A percentile compares a stretch with the other conserved stretches of the same genome.
Conservation (phyloP, 345 rosid species). For the Garcia nutans region DNA sequence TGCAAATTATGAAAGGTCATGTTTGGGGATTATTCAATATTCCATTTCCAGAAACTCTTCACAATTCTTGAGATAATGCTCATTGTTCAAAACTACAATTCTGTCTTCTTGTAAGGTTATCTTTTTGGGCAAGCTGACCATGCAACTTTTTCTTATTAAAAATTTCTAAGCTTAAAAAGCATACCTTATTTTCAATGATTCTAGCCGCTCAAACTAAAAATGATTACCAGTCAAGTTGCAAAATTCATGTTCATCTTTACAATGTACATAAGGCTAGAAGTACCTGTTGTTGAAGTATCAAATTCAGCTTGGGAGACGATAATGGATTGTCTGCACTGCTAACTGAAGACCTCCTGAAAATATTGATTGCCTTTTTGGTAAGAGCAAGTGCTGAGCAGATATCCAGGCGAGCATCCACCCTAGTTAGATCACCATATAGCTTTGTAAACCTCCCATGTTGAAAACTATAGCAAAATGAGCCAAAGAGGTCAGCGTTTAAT, state of each 20-base stretch:
- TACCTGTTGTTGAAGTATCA: constrained; percentile 90
- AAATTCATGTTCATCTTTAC: not conserved
- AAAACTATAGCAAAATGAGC: constrained; percentile 68
- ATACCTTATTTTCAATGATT: not conserved
- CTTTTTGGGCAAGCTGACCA: not conserved
- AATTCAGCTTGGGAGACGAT: constrained; percentile 64
- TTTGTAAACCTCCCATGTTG: constrained; percentile 72
- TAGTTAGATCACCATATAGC: constrained; percentile 62
- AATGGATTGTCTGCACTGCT: constrained; percentile 34
- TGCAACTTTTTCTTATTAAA: not conserved
- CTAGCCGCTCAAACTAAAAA: not conserved
- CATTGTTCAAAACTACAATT: not conserved
- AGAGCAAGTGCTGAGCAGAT: constrained; percentile 61
- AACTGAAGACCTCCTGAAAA: constrained; percentile 39
- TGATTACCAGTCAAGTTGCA: not conserved
- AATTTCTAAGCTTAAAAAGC: not conserved
- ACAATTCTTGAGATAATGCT: not conserved
- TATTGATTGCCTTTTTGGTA: constrained; percentile 43
- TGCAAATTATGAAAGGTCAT: constrained; percentile 23
- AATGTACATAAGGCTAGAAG: not conserved
- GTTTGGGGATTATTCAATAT: not conserved
- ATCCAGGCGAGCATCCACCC: constrained; percentile 78
- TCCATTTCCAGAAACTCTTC: not conserved
- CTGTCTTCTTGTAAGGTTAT: not conserved
- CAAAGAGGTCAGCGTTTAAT: constrained; percentile 57